Percentiles rank a stretch among this genome's conserved stretches.
Conservation (phyloP, 768 basidiomycete genomes). For the Chlorophyllum brunneum region DNA sequence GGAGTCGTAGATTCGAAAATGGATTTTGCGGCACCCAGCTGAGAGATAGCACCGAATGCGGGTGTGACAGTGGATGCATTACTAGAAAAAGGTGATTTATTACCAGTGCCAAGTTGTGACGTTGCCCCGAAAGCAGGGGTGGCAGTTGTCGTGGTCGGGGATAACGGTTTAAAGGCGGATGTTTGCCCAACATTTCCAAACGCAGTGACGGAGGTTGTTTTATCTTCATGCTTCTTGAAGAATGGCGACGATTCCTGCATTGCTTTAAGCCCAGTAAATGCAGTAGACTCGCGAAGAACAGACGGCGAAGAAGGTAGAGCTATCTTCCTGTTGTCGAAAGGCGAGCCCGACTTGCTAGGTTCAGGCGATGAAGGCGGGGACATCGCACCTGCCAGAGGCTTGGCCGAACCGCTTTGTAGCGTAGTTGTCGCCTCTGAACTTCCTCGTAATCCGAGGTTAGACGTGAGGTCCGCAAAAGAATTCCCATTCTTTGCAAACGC, state of each 20-base stretch:
- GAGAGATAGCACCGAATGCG: constrained; percentile 25
- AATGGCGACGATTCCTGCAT: constrained; percentile 49
- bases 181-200: constrained; percentile 26
- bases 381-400: not conserved
- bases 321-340: constrained; percentile 5
- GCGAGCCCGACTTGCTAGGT: not conserved
- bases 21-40: constrained; percentile 29
- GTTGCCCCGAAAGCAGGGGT: constrained; percentile 36
- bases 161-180: not conserved
- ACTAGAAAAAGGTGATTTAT: constrained; percentile 15
- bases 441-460: not conserved
- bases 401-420: not conserved
- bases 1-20: constrained; percentile 24
- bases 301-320: constrained; percentile 13
- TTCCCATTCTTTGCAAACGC: not conserved
- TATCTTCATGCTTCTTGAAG: constrained; percentile 36
- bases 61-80: constrained; percentile 22
- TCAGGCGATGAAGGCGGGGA: constrained; percentile 11
- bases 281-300: constrained; percentile 35
- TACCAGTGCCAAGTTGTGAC: constrained; percentile 23
- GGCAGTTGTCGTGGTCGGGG: constrained; percentile 23
- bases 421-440: not conserved
- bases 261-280: constrained; percentile 47
- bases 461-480: not conserved
- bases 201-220: constrained; percentile 31